Evolutionary conservation across 2,329 filamentous ascomycete genomes (phyloP), one percentile per base, ranked within the genome.

Genomic region (Claviceps africana): DNA sequence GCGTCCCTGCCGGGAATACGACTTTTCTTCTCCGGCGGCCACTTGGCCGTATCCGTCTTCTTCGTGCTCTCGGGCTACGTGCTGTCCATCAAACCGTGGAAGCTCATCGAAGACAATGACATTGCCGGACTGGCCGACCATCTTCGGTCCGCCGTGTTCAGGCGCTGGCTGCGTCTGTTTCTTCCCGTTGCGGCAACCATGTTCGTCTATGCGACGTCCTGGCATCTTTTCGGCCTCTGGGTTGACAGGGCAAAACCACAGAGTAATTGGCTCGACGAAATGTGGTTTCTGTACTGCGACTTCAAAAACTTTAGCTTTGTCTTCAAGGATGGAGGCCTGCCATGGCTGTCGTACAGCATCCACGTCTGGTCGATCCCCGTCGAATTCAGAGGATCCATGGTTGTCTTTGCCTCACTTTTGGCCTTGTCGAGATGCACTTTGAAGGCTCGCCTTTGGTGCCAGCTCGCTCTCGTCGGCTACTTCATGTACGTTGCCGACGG

Each of bases 271-370:
- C 55, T 61, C 8, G 72, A 71, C 11, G 78, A 82, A 58, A 55
- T 79, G 1, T 77, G 73, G 67, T 57, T 62, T 6, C 70, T 73
- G 59, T 76, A 75, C 56, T 54, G 62, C 54, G 78, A 85, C 61
- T 70, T 78, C 61, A 86, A 85, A 62, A 84, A 84, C 63, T 85
- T 82, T 67, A 85, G 76, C 64, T 86, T 82, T 61, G 62, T 84
- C 40, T 86, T 79, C 66, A 75, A 77, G 43, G 71, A 70, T 8
- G 78, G 79, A 7, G 76, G 75, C 1, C 67, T 74, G 10, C 74
- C 77, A 11, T 82, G 78, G 70, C 48, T 67, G 28, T 58, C 47
- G 17, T 64, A 79, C 65, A 80, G 82, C 57, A 71, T 70, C 30
- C 81, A 84, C 56, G 61, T 77, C 2, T 83, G 80, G 79, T 82